A percentile compares a stretch with the other conserved stretches of the same genome.
Evolutionary conservation across 2,329 filamentous ascomycete genomes (phyloP).

Genomic region (Cladosporium velox): DNA sequence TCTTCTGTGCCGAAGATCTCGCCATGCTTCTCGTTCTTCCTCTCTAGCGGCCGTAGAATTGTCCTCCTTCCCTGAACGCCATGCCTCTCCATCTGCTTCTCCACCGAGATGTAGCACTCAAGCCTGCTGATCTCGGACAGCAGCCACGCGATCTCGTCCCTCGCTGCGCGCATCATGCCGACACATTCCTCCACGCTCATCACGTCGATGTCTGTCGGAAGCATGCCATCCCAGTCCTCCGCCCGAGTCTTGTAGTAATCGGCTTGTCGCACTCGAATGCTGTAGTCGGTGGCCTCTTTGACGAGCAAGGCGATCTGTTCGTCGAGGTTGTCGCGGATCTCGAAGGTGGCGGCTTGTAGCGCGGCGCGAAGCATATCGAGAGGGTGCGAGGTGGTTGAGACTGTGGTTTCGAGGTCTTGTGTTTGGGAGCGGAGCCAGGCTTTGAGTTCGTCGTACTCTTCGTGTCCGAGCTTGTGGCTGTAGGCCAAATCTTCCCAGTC

Average conservation of each 20-base stretch:
- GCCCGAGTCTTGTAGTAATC: conserved; percentile 13
- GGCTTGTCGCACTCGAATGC: neutral
- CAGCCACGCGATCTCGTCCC: conserved; percentile 12
- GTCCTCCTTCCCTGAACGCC: neutral
- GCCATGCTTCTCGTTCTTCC: neutral
- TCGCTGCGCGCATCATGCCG: conserved; percentile 5
- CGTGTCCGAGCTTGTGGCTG: neutral
- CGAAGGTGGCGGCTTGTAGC: neutral
- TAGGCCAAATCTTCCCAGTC: conserved; percentile 9
- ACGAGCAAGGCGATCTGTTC: conserved; percentile 14
- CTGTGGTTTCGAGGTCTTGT: conserved; percentile 1
- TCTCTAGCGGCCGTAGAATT: conserved; percentile 6
- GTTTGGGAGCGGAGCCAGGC: conserved; percentile 17
- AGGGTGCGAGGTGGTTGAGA: conserved; percentile 2
- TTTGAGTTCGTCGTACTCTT: conserved; percentile 13
- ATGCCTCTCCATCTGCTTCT: conserved; percentile 2
- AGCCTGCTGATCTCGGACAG: conserved; percentile 12
- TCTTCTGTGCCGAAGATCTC: neutral
- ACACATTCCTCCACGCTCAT: neutral
- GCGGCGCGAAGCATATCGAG: neutral
- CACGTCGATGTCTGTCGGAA: conserved; percentile 6
- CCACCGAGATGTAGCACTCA: conserved; percentile 10
- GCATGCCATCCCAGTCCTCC: conserved; percentile 12
- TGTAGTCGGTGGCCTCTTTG: conserved; percentile 1
- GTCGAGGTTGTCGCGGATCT: conserved; percentile 16